These are phyloP conservation scores for Colletotrichum eleusines DNA, from an alignment of 2,329 filamentous ascomycete species.

Conservation along the genomic window DNA sequence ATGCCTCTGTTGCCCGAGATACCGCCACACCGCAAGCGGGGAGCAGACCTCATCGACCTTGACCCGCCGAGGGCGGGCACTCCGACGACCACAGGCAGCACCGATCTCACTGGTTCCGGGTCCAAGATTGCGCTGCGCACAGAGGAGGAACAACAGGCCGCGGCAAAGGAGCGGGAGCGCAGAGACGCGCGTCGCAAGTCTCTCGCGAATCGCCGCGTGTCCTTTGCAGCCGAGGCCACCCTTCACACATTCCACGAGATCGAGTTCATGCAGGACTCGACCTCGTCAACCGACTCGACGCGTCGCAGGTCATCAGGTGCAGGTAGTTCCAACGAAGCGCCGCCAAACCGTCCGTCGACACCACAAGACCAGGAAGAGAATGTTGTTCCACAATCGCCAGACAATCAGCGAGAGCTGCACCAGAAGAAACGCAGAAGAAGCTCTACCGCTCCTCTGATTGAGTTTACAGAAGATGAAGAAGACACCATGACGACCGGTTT, in stretches of 20 bases:
- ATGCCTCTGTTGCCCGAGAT: constrained; percentile 76
- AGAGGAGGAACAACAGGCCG: constrained; percentile 78
- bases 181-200: constrained; percentile 93
- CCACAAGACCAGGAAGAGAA: constrained; percentile 72
- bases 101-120: constrained; percentile 48
- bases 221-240: constrained; percentile 96
- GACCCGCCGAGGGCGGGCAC: constrained; percentile 53
- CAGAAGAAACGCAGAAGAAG: constrained; percentile 72
- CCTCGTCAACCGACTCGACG: constrained; percentile 81
- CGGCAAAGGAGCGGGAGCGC: constrained; percentile 77
- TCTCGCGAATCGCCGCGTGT: constrained; percentile 91
- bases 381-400: constrained; percentile 69
- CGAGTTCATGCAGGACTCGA: constrained; percentile 89
- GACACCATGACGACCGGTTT: constrained; percentile 81
- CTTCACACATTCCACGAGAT: constrained; percentile 97
- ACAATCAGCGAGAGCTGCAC: constrained; percentile 70
- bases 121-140: constrained; percentile 75
- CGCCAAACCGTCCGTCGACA: constrained; percentile 68
- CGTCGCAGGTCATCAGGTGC: constrained; percentile 75
- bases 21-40: constrained; percentile 69
- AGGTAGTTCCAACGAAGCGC: constrained; percentile 43
- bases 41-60: constrained; percentile 29
- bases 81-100: constrained; percentile 52
- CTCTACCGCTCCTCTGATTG: constrained; percentile 74
- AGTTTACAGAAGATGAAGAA: constrained; percentile 75